Conservation (phyloP, 305 asterid genomes). For the Ilex paraguariensis region DNA sequence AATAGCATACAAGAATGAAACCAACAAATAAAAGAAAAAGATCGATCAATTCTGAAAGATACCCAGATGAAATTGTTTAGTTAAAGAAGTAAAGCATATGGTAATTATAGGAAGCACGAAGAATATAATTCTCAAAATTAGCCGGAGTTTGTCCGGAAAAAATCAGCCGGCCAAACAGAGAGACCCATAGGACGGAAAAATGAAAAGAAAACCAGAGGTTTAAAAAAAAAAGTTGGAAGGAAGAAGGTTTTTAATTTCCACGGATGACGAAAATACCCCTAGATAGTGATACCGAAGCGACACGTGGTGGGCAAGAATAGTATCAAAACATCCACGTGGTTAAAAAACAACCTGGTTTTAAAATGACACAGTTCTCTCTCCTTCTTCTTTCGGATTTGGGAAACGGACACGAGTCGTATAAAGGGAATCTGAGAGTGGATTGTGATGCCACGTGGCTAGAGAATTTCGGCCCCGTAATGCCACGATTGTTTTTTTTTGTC, state of each 20-base stretch:
- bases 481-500: constrained; percentile 4
- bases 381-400: neutral
- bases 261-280: constrained; percentile 13
- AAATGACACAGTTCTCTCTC: too few species aligned
- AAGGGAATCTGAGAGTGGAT: too few species aligned
- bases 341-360: neutral
- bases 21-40: neutral
- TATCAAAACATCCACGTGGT: constrained; percentile 22
- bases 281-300: constrained; percentile 11
- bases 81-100: neutral
- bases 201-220: neutral
- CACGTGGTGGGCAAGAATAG: constrained; percentile 26
- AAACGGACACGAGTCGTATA: constrained; percentile 12
- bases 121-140: constrained; percentile 4
- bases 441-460: constrained; percentile 10
- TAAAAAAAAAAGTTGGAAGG: neutral
- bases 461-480: constrained; percentile 12
- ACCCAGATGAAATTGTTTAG: neutral
- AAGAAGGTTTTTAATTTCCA: neutral
- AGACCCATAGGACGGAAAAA: neutral
- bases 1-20: neutral
- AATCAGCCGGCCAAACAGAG: constrained; percentile 1
- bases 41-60: neutral
- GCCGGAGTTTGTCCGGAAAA: too few species aligned
- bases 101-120: neutral